A percentile compares a stretch with the other conserved stretches of the same genome.
These are phyloP conservation scores for Taiozyma sp. DNA, from an alignment of 1,139 yeast genomes.

Conservation along the genomic window DNA sequence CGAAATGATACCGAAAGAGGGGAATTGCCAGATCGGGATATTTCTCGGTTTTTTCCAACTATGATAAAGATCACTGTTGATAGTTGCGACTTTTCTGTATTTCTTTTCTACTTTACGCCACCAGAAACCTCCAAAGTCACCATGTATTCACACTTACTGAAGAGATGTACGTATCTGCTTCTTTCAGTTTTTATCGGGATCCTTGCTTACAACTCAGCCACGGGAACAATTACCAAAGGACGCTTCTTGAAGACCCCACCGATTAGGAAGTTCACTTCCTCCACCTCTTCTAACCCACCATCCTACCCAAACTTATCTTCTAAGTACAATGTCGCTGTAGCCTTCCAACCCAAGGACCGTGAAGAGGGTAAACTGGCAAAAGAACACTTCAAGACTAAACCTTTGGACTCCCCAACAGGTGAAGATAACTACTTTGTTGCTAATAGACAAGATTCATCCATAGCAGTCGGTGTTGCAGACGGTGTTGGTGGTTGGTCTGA, in stretches of 20 bases:
- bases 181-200: slow-evolving; percentile 9
- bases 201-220: slow-evolving; percentile 19
- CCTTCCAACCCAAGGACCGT: slow-evolving; percentile 69
- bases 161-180: slow-evolving; percentile 20
- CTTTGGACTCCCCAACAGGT: slow-evolving; percentile 57
- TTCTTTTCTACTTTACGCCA: neutral
- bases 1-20: neutral
- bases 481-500: slow-evolving; percentile 99
- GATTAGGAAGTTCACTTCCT: slow-evolving; percentile 4
- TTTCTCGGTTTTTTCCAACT: neutral
- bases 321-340: slow-evolving; percentile 55
- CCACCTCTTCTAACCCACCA: slow-evolving; percentile 4
- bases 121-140: neutral
- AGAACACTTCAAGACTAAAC: slow-evolving; percentile 28
- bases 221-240: neutral
- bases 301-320: slow-evolving; percentile 17
- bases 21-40: neutral
- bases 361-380: slow-evolving; percentile 34
- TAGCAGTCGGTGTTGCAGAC: slow-evolving; percentile 88
- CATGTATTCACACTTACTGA: slow-evolving; percentile 16
- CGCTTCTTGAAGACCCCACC: neutral
- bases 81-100: neutral
- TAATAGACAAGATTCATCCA: slow-evolving; percentile 27
- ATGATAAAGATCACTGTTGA: neutral
- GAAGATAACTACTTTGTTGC: slow-evolving; percentile 79